Conservation (phyloP, 805 yeast species). For the Cyberlindnera mycetangii region DNA sequence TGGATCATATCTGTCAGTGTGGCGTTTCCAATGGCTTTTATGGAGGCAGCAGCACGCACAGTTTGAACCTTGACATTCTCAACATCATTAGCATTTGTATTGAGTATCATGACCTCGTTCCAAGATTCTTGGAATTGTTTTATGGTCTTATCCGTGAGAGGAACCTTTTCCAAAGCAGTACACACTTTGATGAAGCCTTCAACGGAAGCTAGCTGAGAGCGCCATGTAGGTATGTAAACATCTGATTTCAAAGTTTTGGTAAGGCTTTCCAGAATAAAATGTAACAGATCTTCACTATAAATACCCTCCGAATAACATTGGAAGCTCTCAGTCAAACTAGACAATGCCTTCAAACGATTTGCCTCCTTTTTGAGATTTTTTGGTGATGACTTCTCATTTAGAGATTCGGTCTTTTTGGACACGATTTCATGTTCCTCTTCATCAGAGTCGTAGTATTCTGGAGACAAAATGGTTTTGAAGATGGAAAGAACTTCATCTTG, state of each 20-base stretch:
- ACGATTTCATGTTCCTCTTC: conserved; percentile 39
- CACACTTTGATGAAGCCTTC: conserved; percentile 36
- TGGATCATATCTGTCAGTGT: conserved; percentile 19
- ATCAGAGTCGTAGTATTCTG: conserved; percentile 38
- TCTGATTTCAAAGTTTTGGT: conserved; percentile 27
- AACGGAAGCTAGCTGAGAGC: conserved; percentile 47
- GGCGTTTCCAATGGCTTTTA: conserved; percentile 22
- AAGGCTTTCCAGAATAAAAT: conserved; percentile 31
- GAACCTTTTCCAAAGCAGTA: conserved; percentile 10
- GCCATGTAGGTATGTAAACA: conserved; percentile 51
- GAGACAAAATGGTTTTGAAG: conserved; percentile 33
- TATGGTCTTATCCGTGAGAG: conserved; percentile 11
- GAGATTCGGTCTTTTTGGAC: conserved; percentile 17
- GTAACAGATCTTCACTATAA: conserved; percentile 22
- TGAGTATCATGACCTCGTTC: conserved; percentile 27
- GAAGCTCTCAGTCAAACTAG: conserved; percentile 36
- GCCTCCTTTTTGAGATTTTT: conserved; percentile 49
- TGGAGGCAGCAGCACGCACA: conserved; percentile 34
- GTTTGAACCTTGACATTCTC: conserved; percentile 60
- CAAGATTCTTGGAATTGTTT: conserved; percentile 21
- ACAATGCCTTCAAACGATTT: conserved; percentile 36
- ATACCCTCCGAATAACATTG: conserved; percentile 20
- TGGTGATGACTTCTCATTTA: conserved; percentile 38
- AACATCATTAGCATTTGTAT: conserved; percentile 39
- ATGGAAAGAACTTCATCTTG: conserved; percentile 35